Conservation (phyloP, 2,329 filamentous ascomycete genomes). For the Sclerotinia minor region DNA sequence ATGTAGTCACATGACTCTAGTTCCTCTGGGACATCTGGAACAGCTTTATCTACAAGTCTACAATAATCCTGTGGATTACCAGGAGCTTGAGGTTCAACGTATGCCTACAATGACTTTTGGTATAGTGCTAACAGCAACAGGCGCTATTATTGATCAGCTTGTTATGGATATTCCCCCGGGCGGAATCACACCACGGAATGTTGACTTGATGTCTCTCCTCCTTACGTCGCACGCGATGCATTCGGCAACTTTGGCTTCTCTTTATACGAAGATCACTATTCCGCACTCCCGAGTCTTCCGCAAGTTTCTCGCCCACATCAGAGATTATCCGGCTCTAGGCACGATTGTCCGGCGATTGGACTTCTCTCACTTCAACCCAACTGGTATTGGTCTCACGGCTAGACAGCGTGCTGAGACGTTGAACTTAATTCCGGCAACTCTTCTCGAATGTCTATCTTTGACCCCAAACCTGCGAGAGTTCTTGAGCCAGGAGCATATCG, state of each 20-base stretch:
- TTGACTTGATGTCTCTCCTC: constrained; percentile 74
- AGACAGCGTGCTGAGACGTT: constrained; percentile 72
- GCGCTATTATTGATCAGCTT: constrained; percentile 71
- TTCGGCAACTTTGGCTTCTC: constrained; percentile 68
- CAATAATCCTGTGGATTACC: constrained; percentile 13
- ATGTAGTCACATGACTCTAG: constrained; percentile 29
- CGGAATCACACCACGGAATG: constrained; percentile 72
- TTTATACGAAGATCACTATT: constrained; percentile 79
- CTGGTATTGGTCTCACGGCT: constrained; percentile 72
- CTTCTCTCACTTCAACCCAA: constrained; percentile 83
- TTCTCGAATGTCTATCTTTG: constrained; percentile 69
- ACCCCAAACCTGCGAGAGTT: constrained; percentile 76
- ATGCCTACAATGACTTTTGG: constrained; percentile 20
- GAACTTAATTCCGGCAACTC: constrained; percentile 73
- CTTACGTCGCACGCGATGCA: constrained; percentile 75
- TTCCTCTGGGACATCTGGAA: constrained; percentile 22
- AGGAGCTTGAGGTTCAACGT: constrained; percentile 24
- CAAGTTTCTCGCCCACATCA: constrained; percentile 73
- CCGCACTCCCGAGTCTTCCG: constrained; percentile 81
- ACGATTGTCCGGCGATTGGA: constrained; percentile 76
- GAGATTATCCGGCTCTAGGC: constrained; percentile 65
- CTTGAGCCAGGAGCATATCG: constrained; percentile 76
- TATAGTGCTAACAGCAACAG: constrained; percentile 45
- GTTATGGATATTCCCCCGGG: constrained; percentile 74
- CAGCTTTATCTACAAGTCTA: constrained; percentile 20